Base-by-base conservation (phyloP, 345 rosid genomes). In the Salix caprea region DNA sequence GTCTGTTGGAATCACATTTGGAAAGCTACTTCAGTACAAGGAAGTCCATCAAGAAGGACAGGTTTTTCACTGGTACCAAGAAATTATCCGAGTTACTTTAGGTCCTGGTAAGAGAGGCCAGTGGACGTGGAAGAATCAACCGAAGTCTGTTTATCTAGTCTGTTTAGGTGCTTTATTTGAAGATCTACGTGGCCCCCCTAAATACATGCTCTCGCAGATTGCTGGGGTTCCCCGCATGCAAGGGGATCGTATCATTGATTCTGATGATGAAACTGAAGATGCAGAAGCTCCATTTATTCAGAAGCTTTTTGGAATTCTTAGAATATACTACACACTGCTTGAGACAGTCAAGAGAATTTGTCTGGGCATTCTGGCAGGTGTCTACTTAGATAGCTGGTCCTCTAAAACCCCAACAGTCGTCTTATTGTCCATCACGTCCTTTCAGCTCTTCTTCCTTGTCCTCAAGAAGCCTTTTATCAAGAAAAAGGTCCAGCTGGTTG, bases 31-130 rank as follows among this genome's bases (percentile, higher is more conserved):
- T 76, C 96, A 89, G 81, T 95, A 95, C 84, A 95, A 95, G 88
- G 97, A 95, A 82, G 90, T 93, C 73, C 99, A 91, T 77, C 93
- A 84, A 82, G 99, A 86, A 90, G 97, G 94, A 61, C 87, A 83
- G 81, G 86, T 18, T 66, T 89, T 89, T 79, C 97, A 90, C 74
- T 95, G 99, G 99, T 93, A 90, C 79, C 99, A 90, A 76, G 99
- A 95, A 14, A 79, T 95, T 65, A 72, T 91, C 71, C 84, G 97
- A 24, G 91, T 93, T 71, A 91, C 97, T 5, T 89, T 95, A 36
- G 97, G 97, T 60, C 99, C 99, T 9, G 97, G 99, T 18, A 95
- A 91, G 74, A 86, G 92, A 88, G 97, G 99, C 54, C 99, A 95
- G 60, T 93, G 99, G 97, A 89, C 97, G 76, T 95, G 97, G 97